A percentile compares a stretch with the other conserved stretches of the same genome.
Conservation (phyloP, 352 stramenopile genomes). For the Blastocystis sp. region DNA sequence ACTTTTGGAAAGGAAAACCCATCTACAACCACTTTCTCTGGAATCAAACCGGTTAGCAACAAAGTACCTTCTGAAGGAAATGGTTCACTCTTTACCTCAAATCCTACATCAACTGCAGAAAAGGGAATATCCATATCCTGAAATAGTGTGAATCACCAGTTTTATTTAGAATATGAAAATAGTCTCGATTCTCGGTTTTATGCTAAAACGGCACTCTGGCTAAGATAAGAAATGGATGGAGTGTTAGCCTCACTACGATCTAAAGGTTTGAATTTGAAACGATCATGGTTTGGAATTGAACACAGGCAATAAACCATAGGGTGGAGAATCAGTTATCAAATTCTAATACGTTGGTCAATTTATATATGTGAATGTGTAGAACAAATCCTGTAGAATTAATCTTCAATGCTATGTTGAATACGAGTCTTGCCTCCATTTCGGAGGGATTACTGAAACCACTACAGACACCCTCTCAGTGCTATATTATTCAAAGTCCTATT, state of each 20-base stretch:
- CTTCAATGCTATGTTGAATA: not conserved
- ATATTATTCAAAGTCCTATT: not conserved
- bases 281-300: not conserved
- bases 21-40: conserved; percentile 6
- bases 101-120: conserved; percentile 18
- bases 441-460: not conserved
- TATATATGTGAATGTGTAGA: not conserved
- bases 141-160: no score
- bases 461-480: not conserved
- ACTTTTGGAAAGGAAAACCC: conserved; percentile 20
- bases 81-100: not conserved
- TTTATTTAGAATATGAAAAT: no score
- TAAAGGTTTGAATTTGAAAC: not conserved
- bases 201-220: no score
- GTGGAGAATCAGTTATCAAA: not conserved
- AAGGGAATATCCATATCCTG: not conserved
- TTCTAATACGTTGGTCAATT: not conserved
- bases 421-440: not conserved
- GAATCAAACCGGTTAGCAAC: not conserved
- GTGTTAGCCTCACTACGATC: not conserved
- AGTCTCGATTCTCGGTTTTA: no score
- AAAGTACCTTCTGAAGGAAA: conserved; percentile 3
- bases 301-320: not conserved
- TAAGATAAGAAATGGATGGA: not conserved
- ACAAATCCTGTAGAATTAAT: not conserved